A percentile compares a stretch with the other conserved stretches of the same genome.
Evolutionary conservation across 371 early-diverging fungal genomes (phyloP).

Genomic region (Rhizopus stolonifer): DNA sequence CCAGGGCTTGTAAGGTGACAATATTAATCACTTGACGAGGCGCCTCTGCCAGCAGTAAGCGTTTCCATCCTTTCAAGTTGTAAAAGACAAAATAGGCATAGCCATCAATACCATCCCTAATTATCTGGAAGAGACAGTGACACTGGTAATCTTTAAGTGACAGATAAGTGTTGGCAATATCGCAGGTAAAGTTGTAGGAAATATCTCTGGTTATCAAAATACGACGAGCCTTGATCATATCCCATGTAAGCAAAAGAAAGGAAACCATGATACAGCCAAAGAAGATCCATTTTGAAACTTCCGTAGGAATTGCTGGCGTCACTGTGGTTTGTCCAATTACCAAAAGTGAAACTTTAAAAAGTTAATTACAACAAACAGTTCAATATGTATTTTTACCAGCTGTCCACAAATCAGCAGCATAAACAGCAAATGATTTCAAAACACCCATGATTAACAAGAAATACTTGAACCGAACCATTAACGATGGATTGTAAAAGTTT

Average conservation of each 20-base stretch:
- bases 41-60: slow-evolving; percentile 81
- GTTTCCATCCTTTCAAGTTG: slow-evolving; percentile 84
- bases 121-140: slow-evolving; percentile 79
- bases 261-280: slow-evolving; percentile 70
- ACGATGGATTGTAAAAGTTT: slow-evolving; percentile 64
- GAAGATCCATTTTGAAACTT: slow-evolving; percentile 62
- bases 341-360: slow-evolving; percentile 25
- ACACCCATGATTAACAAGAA: slow-evolving; percentile 63
- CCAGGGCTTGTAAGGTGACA: slow-evolving; percentile 33
- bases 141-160: slow-evolving; percentile 65
- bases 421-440: slow-evolving; percentile 74
- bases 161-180: slow-evolving; percentile 68
- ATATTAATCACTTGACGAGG: slow-evolving; percentile 76
- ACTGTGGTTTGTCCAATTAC: slow-evolving; percentile 33
- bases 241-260: slow-evolving; percentile 68
- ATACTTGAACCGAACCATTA: slow-evolving; percentile 51
- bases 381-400: slow-evolving; percentile 46
- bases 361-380: slow-evolving; percentile 12
- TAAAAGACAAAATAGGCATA: slow-evolving; percentile 87
- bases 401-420: slow-evolving; percentile 71
- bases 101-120: slow-evolving; percentile 65
- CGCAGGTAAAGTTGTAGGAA: slow-evolving; percentile 74
- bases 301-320: slow-evolving; percentile 34
- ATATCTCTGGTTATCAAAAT: slow-evolving; percentile 73
- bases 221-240: slow-evolving; percentile 65